These are phyloP conservation scores for Umbelopsis vinacea DNA, from an alignment of 192 early-diverging fungal genomes.

Conservation along the genomic window DNA sequence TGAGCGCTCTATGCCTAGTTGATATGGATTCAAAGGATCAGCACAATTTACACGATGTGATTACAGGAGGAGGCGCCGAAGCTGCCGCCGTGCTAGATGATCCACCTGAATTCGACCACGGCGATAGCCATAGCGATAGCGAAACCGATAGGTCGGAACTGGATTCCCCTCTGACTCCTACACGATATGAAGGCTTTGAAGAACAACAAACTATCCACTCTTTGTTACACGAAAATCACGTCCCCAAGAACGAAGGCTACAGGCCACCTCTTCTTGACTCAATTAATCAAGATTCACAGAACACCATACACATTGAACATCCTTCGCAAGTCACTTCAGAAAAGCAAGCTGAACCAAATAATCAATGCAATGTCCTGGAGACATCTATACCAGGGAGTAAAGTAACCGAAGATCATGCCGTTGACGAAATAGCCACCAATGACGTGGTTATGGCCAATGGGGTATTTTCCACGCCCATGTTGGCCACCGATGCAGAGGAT, in stretches of 20 bases:
- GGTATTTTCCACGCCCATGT: not conserved
- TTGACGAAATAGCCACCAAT: not conserved
- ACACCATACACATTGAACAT: not conserved
- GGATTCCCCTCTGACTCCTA: slow-evolving; percentile 11
- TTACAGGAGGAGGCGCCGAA: not conserved
- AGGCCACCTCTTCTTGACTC: too few relatives aligned
- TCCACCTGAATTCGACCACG: not conserved
- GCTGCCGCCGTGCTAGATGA: not conserved
- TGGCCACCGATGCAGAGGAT: not conserved
- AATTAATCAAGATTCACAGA: not conserved
- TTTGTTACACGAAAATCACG: not conserved
- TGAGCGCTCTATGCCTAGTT: not conserved
- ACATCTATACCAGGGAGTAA: not conserved
- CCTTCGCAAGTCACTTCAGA: not conserved
- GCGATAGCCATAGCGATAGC: slow-evolving; percentile 1
- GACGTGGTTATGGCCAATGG: not conserved
- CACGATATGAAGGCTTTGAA: not conserved
- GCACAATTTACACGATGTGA: not conserved
- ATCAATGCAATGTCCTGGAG: not conserved
- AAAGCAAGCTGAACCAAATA: not conserved
- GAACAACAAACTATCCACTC: not conserved
- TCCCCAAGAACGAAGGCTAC: not conserved
- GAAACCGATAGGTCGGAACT: not conserved
- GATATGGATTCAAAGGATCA: not conserved
- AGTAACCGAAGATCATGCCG: not conserved